phyloP scores from a whole-genome alignment of 129 eudicot genomes.

The Flaveria sonorensis region DNA sequence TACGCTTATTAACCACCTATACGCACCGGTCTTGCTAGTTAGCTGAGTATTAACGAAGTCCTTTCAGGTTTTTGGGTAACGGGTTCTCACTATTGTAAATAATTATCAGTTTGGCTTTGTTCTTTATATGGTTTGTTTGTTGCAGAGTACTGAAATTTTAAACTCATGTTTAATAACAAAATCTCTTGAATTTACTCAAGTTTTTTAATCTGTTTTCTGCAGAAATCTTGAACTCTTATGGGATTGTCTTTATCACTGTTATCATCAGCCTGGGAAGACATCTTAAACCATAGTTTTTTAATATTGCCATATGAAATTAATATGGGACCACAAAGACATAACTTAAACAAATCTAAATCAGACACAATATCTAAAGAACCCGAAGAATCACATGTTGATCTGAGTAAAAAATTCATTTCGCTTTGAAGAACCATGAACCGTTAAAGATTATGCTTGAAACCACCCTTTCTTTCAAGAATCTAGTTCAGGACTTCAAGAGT shows the following conservation, averaged over 20 bases:
- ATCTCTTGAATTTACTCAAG: neutral
- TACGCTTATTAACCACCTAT: no score
- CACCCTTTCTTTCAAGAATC: constrained; percentile 71
- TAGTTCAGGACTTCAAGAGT: constrained; percentile 47
- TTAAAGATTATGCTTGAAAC: constrained; percentile 57
- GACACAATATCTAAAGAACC: constrained; percentile 38
- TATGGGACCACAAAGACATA: constrained; percentile 27
- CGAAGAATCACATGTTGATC: constrained; percentile 17
- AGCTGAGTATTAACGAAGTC: no score
- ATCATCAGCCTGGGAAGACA: constrained; percentile 63
- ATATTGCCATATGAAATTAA: constrained; percentile 32
- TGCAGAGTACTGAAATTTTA: neutral
- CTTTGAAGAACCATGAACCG: constrained; percentile 42
- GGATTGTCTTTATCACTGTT: constrained; percentile 61
- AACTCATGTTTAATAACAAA: neutral
- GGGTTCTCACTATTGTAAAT: neutral
- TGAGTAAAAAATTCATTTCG: constrained; percentile 44
- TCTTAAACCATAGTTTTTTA: constrained; percentile 37
- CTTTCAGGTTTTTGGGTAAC: no score
- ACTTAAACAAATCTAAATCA: constrained; percentile 40
- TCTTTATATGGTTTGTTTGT: neutral
- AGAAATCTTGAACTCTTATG: constrained; percentile 36
- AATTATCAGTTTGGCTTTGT: neutral
- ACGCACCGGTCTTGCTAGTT: no score
- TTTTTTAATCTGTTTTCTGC: constrained; percentile 11